These are phyloP conservation scores for Globisporangium viniferum DNA, from an alignment of 352 stramenopile genomes.

Conservation along the genomic window DNA sequence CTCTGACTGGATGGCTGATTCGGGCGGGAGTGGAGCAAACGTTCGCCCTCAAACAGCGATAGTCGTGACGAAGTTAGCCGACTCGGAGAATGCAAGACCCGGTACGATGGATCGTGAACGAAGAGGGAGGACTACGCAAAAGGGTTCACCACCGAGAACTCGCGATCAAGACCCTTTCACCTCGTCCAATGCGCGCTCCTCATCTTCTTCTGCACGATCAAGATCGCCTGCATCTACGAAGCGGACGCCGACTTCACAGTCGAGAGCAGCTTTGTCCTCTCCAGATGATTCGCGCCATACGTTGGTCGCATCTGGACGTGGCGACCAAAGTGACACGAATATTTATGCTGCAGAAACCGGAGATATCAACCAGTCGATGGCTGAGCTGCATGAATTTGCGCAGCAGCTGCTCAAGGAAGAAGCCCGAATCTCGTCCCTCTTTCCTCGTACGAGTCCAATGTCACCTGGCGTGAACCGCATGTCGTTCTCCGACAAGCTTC, in stretches of 20 bases:
- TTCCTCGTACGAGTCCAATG: slow-evolving; percentile 36
- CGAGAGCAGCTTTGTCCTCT: not conserved
- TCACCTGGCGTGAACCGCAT: slow-evolving; percentile 57
- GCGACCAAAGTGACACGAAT: not conserved
- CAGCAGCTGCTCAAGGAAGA: slow-evolving; percentile 61
- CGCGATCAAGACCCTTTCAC: not conserved
- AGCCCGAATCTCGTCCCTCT: slow-evolving; percentile 47
- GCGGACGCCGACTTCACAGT: not conserved
- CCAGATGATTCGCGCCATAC: not conserved
- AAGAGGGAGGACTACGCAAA: slow-evolving; percentile 1
- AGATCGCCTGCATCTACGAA: slow-evolving; percentile 4
- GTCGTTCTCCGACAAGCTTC: slow-evolving; percentile 71
- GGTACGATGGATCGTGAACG: slow-evolving; percentile 6
- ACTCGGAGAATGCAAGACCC: slow-evolving; percentile 13
- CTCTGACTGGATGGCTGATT: not conserved
- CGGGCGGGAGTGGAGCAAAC: not conserved
- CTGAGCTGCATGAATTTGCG: slow-evolving; percentile 55
- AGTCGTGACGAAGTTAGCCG: slow-evolving; percentile 32
- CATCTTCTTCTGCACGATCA: not conserved
- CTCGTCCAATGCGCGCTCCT: not conserved
- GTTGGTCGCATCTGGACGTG: not conserved
- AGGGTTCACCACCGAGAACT: not conserved
- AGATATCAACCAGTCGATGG: slow-evolving; percentile 33
- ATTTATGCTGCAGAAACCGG: slow-evolving; percentile 4
- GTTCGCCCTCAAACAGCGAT: slow-evolving; percentile 33